Evolutionary conservation across 495 filamentous ascomycete genomes (phyloP).

Genomic region (Podospora fimiseda): DNA sequence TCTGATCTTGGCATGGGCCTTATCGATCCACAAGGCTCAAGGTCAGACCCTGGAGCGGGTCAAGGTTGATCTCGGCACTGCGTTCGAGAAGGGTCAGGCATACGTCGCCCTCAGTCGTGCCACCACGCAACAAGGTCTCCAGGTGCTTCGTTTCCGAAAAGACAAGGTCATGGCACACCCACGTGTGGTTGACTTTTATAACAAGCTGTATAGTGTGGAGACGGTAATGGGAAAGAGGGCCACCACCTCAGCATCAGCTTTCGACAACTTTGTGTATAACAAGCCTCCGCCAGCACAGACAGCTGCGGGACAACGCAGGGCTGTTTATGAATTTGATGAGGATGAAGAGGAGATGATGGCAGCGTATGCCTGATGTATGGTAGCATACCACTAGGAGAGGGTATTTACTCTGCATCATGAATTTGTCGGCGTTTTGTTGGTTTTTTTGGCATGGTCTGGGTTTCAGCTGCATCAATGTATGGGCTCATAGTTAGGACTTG

Average conservation of each 20-base stretch:
- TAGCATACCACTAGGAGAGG: background rate
- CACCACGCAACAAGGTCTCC: constrained; percentile 77
- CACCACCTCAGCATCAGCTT: constrained; percentile 6
- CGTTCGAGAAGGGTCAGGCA: constrained; percentile 92
- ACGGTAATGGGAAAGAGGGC: constrained; percentile 28
- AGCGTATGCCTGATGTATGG: constrained; percentile 26
- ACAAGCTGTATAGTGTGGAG: constrained; percentile 61
- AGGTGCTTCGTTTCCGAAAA: constrained; percentile 84
- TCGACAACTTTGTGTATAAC: constrained; percentile 28
- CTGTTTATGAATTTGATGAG: constrained; percentile 18
- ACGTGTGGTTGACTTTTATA: constrained; percentile 77
- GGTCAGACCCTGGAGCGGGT: constrained; percentile 93
- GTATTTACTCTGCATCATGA: background rate
- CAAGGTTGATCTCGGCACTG: constrained; percentile 84
- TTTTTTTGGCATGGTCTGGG: too few relatives aligned
- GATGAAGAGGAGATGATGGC: constrained; percentile 36
- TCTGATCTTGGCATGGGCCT: constrained; percentile 90
- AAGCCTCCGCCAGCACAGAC: background rate
- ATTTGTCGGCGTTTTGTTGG: background rate
- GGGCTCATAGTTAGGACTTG: too few relatives aligned
- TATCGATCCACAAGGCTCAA: constrained; percentile 97
- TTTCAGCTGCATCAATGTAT: too few relatives aligned
- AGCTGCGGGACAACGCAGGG: background rate
- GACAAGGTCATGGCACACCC: constrained; percentile 92
- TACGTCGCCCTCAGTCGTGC: constrained; percentile 82